These are phyloP conservation scores for barley (Hordeum vulgare) DNA, from an alignment of 176 grass and related monocot genomes.

Conservation along the genomic window MorexV3_pseudomolecules_assembly NC_058522.1:26738561-26739060, in stretches of 20 bases:
- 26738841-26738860: background rate
- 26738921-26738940: background rate
- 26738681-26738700: constrained; percentile 85
- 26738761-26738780: background rate
- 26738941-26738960: background rate
- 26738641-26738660: constrained; percentile 77
- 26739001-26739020: background rate
- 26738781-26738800: background rate
- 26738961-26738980: background rate
- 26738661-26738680: constrained; percentile 62
- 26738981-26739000: background rate
- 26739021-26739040: background rate
- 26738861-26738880: background rate
- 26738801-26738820: background rate
- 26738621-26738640: constrained; percentile 99
- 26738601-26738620: constrained; percentile 60
- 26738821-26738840: background rate
- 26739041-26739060: background rate
- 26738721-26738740: background rate
- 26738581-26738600: constrained; percentile 67
- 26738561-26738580: constrained; percentile 95
- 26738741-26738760: background rate
- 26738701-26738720: constrained; percentile 30
- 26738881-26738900: background rate
- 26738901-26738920: background rate